These are phyloP conservation scores for Graphium sp. DNA, from an alignment of 2,329 filamentous ascomycete genomes.

Conservation along the genomic window DNA sequence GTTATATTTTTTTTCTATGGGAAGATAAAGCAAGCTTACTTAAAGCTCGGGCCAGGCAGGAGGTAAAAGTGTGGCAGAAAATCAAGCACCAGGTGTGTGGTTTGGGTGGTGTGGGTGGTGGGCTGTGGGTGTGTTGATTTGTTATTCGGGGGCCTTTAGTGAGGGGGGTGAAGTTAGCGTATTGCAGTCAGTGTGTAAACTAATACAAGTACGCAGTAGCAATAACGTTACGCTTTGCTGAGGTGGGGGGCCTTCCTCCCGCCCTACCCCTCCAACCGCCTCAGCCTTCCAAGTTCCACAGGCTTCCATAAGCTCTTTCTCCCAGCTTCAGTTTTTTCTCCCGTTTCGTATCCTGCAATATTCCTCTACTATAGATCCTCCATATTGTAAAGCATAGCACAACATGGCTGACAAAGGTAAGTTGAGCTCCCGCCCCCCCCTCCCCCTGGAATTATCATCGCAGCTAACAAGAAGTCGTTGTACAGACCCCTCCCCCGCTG, in stretches of 20 bases:
- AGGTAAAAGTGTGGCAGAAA: no score
- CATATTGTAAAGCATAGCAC: background rate
- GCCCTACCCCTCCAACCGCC: no score
- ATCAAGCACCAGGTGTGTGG: no score
- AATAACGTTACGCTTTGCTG: no score
- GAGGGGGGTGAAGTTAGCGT: background rate
- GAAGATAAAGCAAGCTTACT: no score
- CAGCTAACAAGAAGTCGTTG: background rate
- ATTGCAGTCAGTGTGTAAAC: background rate
- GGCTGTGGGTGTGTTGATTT: no score
- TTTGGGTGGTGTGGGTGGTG: no score
- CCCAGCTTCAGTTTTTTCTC: background rate
- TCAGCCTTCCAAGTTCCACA: no score
- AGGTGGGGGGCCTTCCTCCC: background rate
- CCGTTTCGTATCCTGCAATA: background rate
- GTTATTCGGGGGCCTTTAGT: background rate
- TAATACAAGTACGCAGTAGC: no score
- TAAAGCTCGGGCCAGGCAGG: no score
- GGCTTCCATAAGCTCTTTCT: no score
- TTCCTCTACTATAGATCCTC: background rate
- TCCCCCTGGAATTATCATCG: constrained; percentile 5
- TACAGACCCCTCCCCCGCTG: constrained; percentile 34
- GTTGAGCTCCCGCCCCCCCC: constrained; percentile 5
- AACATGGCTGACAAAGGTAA: constrained; percentile 24
- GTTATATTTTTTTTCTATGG: no score